Percentiles rank a stretch among this genome's conserved stretches.
These are phyloP conservation scores for Teratosphaeria zuluensis DNA, from an alignment of 2,329 filamentous ascomycete genomes.

Conservation along the genomic window DNA sequence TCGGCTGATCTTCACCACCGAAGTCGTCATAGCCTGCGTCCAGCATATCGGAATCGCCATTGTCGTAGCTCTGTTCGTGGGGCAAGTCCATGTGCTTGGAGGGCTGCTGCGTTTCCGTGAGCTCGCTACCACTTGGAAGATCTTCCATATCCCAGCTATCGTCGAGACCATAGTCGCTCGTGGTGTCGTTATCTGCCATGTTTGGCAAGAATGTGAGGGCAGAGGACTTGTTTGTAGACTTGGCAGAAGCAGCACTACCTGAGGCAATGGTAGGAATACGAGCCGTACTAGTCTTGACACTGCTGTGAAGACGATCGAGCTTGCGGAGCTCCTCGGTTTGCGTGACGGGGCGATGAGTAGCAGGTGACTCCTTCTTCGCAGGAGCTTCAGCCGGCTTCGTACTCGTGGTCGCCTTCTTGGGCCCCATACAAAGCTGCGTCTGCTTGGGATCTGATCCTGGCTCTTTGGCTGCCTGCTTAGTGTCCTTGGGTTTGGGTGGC, in stretches of 20 bases:
- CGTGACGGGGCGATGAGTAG: background rate
- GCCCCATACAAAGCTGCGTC: constrained; percentile 17
- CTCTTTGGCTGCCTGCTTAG: constrained; percentile 16
- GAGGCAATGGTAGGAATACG: constrained; percentile 8
- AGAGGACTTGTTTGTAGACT: background rate
- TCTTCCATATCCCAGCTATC: constrained; percentile 2
- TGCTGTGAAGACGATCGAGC: constrained; percentile 17
- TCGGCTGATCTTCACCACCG: background rate
- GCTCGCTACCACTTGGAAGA: background rate
- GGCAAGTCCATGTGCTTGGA: constrained; percentile 2
- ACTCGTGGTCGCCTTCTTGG: constrained; percentile 10
- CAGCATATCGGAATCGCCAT: constrained; percentile 4
- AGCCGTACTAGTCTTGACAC: constrained; percentile 12
- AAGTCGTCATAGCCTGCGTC: background rate
- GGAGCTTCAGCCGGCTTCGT: background rate
- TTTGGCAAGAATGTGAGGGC: constrained; percentile 5
- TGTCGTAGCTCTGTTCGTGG: background rate
- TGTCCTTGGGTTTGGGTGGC: constrained; percentile 30
- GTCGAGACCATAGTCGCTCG: constrained; percentile 13
- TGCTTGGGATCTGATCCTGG: constrained; percentile 15
- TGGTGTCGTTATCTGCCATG: constrained; percentile 1
- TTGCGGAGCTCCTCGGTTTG: constrained; percentile 8
- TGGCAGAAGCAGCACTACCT: background rate
- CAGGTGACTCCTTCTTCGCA: background rate
- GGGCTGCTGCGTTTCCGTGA: background rate